Conservation (phyloP, 1,139 yeast species). For the Hanseniaspora gamundiae region DNA sequence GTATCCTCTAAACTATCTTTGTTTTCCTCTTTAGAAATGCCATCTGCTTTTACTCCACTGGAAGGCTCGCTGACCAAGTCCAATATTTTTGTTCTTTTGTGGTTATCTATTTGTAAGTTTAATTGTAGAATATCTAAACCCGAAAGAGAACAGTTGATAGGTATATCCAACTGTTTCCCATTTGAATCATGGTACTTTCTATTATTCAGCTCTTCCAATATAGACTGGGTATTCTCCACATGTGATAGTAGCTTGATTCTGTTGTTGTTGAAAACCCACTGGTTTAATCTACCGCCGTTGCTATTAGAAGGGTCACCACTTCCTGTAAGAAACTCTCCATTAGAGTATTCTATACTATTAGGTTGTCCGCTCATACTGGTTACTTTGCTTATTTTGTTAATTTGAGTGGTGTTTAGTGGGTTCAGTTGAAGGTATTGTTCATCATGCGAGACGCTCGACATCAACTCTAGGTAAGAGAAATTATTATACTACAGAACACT, state of each 20-base stretch:
- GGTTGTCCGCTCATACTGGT: not conserved
- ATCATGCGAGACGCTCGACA: too few species aligned
- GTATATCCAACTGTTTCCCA: conserved; percentile 7
- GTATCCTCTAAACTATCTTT: not conserved
- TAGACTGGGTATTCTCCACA: conserved; percentile 13
- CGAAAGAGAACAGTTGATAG: not conserved
- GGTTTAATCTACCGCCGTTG: conserved; percentile 12
- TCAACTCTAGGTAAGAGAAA: too few species aligned
- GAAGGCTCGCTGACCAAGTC: conserved; percentile 17
- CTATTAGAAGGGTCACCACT: not conserved
- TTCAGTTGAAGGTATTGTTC: too few species aligned
- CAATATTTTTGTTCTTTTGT: conserved; percentile 9
- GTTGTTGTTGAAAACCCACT: conserved; percentile 23
- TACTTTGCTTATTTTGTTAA: not conserved
- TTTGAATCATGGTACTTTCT: conserved; percentile 15
- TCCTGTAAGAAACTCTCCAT: not conserved
- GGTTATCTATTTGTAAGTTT: conserved; percentile 19
- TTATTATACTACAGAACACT: too few species aligned
- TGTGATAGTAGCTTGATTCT: conserved; percentile 17
- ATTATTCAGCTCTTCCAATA: conserved; percentile 14
- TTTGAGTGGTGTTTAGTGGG: too few species aligned
- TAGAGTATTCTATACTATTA: not conserved
- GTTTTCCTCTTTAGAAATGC: not conserved
- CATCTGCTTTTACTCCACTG: not conserved
- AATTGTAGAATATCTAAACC: conserved; percentile 14